These are phyloP conservation scores for Penicillium canescens DNA, from an alignment of 495 filamentous ascomycete genomes.

Conservation along the genomic window DNA sequence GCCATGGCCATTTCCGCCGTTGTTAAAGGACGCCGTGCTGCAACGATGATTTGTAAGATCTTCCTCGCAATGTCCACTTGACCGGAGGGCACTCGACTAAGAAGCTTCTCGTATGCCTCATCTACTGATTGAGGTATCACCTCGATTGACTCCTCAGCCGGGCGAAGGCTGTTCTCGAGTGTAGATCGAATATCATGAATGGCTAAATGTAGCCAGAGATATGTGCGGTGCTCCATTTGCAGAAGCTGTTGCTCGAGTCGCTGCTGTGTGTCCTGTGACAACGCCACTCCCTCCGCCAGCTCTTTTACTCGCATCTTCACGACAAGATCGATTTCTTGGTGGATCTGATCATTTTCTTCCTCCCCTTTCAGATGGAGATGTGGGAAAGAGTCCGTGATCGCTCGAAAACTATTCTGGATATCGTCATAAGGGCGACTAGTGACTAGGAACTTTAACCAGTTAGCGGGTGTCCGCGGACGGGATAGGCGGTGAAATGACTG, in stretches of 20 bases:
- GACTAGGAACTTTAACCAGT: conserved; percentile 39
- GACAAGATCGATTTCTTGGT: conserved; percentile 38
- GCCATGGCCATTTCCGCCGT: conserved; percentile 40
- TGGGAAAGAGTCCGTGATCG: conserved; percentile 16
- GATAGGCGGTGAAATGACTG: conserved; percentile 1
- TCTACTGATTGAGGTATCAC: conserved; percentile 23
- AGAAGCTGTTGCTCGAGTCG: too few species aligned
- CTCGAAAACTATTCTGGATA: conserved; percentile 28
- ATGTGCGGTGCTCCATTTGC: conserved; percentile 29
- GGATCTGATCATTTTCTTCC: conserved; percentile 32
- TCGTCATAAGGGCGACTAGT: conserved; percentile 44
- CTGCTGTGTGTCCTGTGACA: too few species aligned
- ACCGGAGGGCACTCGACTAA: conserved; percentile 16
- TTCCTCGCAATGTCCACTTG: conserved; percentile 15
- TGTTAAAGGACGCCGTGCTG: conserved; percentile 34
- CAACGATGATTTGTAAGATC: conserved; percentile 39
- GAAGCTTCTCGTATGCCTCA: conserved; percentile 28
- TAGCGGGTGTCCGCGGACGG: neutral
- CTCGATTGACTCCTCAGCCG: conserved; percentile 12
- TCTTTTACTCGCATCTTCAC: conserved; percentile 28
- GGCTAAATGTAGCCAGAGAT: conserved; percentile 35
- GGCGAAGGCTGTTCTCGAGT: conserved; percentile 19
- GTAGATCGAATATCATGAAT: conserved; percentile 21
- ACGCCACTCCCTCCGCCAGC: conserved; percentile 12
- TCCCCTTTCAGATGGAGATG: conserved; percentile 37